Percentiles rank a stretch among this genome's conserved stretches.
Evolutionary conservation across 495 filamentous ascomycete species (phyloP).

Genomic region (Cryomyces minteri): DNA sequence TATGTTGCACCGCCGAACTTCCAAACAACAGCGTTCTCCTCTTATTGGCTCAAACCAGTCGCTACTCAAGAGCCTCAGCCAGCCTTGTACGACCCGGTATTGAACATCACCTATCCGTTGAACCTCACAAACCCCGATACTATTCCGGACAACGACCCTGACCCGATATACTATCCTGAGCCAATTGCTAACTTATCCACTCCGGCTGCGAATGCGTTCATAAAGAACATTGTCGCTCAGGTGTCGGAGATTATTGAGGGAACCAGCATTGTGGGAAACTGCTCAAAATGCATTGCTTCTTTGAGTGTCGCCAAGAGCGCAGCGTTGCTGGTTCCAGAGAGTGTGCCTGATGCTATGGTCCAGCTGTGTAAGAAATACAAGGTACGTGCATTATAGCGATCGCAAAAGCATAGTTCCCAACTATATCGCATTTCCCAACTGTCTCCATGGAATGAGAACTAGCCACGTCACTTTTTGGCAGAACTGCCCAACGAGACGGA

Average conservation of each 20-base stretch:
- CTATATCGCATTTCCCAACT: too few relatives aligned
- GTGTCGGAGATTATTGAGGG: conserved; percentile 27
- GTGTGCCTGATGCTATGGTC: conserved; percentile 31
- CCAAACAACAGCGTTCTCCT: conserved; percentile 64
- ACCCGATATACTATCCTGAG: conserved; percentile 31
- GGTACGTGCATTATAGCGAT: too few relatives aligned
- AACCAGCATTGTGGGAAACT: conserved; percentile 21
- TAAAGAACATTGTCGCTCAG: conserved; percentile 22
- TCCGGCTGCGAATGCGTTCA: conserved; percentile 21
- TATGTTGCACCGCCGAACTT: conserved; percentile 91
- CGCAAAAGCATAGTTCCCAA: too few relatives aligned
- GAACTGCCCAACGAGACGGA: too few relatives aligned
- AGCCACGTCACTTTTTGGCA: too few relatives aligned
- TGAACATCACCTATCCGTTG: conserved; percentile 36
- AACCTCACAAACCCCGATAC: conserved; percentile 36
- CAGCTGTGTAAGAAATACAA: conserved; percentile 23
- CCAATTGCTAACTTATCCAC: conserved; percentile 24
- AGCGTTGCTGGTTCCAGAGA: conserved; percentile 27
- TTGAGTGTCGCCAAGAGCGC: conserved; percentile 30
- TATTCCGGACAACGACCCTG: conserved; percentile 28
- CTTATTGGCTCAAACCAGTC: neutral
- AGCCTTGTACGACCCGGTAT: conserved; percentile 33
- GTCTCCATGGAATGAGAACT: too few relatives aligned
- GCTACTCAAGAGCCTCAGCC: conserved; percentile 41
- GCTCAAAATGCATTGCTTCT: conserved; percentile 33